phyloP scores from a whole-genome alignment of 768 basidiomycete species.

The Psilocybe cyanescens region DNA sequence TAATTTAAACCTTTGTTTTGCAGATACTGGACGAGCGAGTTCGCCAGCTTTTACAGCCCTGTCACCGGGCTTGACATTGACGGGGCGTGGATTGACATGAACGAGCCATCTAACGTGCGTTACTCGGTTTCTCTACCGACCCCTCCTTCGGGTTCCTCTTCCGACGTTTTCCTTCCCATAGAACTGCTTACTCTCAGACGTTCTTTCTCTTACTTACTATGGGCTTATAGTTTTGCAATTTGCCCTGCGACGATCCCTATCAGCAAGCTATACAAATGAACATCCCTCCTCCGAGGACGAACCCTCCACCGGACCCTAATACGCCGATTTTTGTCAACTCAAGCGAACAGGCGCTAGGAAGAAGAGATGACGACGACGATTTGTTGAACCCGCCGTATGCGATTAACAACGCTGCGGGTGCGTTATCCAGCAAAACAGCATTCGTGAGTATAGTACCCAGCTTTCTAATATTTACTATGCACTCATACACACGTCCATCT shows the following conservation, averaged over 20 bases:
- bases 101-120: slow-evolving; percentile 67
- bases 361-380: slow-evolving; percentile 24
- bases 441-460: slow-evolving; percentile 39
- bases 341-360: slow-evolving; percentile 16
- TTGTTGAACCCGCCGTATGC: slow-evolving; percentile 58
- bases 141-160: no score
- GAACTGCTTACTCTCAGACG: no score
- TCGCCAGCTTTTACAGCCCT: slow-evolving; percentile 56
- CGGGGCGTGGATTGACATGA: slow-evolving; percentile 80
- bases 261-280: slow-evolving; percentile 54
- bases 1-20: not conserved
- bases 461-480: not conserved
- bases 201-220: no score
- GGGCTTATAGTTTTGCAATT: slow-evolving; percentile 55
- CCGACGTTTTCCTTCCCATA: no score
- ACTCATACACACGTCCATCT: not conserved
- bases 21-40: slow-evolving; percentile 69
- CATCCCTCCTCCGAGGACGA: slow-evolving; percentile 57
- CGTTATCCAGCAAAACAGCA: slow-evolving; percentile 57
- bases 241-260: slow-evolving; percentile 65
- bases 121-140: no score
- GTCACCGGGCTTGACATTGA: slow-evolving; percentile 64
- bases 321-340: slow-evolving; percentile 49
- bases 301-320: slow-evolving; percentile 53
- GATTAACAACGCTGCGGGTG: slow-evolving; percentile 60